Evolutionary conservation across 1,284 basidiomycete genomes (phyloP).

Genomic region (Pascua sp.): DNA sequence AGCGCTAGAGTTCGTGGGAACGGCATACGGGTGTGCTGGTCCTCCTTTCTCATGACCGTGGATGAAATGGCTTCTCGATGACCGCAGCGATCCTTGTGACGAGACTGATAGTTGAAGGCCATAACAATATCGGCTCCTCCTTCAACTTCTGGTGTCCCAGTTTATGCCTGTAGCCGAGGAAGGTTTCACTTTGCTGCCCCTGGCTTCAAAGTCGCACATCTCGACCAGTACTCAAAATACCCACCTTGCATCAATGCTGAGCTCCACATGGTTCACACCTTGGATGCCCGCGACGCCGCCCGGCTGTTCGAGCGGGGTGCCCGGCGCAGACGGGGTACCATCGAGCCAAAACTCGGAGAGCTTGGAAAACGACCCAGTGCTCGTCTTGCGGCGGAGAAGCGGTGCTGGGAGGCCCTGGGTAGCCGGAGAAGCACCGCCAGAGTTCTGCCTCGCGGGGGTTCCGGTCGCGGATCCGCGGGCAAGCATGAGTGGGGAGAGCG

Average conservation of each 20-base stretch:
- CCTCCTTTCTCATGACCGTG: no score
- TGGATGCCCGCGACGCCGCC: conserved; percentile 57
- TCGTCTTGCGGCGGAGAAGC: conserved; percentile 25
- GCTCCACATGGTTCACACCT: conserved; percentile 62
- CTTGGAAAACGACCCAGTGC: conserved; percentile 44
- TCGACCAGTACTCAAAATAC: conserved; percentile 30
- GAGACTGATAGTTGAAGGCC: no score
- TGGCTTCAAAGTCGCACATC: no score
- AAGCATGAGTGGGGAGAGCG: conserved; percentile 22
- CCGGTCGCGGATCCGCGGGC: neutral
- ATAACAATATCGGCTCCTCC: no score
- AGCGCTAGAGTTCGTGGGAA: neutral
- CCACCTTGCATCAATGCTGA: conserved; percentile 69
- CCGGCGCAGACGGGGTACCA: conserved; percentile 13
- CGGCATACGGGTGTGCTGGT: no score
- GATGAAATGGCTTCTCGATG: no score
- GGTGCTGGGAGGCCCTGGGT: conserved; percentile 13
- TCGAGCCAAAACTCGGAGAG: conserved; percentile 45
- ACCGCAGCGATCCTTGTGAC: no score
- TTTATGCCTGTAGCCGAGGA: no score
- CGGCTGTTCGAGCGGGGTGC: conserved; percentile 15
- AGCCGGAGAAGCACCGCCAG: neutral
- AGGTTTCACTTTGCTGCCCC: no score
- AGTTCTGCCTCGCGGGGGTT: neutral
- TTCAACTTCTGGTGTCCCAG: no score